phyloP scores from a whole-genome alignment of 2,329 filamentous ascomycete genomes.

The Pseudovirgaria hyperparasitica region DNA sequence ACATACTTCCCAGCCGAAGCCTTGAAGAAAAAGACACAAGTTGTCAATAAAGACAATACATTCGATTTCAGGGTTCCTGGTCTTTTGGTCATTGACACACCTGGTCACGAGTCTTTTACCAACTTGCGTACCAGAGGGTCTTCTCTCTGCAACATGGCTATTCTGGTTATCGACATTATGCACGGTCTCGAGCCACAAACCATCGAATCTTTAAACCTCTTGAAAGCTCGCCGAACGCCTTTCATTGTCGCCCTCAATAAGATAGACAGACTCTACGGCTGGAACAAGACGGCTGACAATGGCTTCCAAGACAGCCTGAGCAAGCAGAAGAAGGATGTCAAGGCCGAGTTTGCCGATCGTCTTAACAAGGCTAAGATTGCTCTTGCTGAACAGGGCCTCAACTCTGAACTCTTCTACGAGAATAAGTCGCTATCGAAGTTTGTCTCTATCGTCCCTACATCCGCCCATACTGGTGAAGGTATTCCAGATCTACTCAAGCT shows the following conservation, averaged over 20 bases:
- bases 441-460: slow-evolving; percentile 94
- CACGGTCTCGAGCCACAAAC: slow-evolving; percentile 97
- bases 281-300: slow-evolving; percentile 98
- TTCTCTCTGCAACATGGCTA: slow-evolving; percentile 97
- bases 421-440: slow-evolving; percentile 94
- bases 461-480: slow-evolving; percentile 96
- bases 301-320: slow-evolving; percentile 88
- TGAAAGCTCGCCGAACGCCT: slow-evolving; percentile 86
- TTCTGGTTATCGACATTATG: slow-evolving; percentile 98
- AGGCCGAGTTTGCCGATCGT: slow-evolving; percentile 87
- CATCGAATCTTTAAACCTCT: slow-evolving; percentile 87
- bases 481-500: slow-evolving; percentile 98
- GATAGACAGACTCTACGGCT: slow-evolving; percentile 97
- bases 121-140: slow-evolving; percentile 95
- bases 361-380: slow-evolving; percentile 84
- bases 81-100: slow-evolving; percentile 92
- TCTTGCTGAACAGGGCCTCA: slow-evolving; percentile 94
- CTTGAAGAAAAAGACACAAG: slow-evolving; percentile 79
- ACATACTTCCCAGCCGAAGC: slow-evolving; percentile 97
- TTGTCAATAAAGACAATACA: slow-evolving; percentile 78
- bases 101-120: slow-evolving; percentile 99
- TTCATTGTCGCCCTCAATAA: slow-evolving; percentile 99
- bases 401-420: slow-evolving; percentile 91
- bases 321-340: slow-evolving; percentile 82
- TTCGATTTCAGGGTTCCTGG: slow-evolving; percentile 98